These are phyloP conservation scores for Leccinellum luteum DNA, from an alignment of 768 basidiomycete species.

Conservation along the genomic window DNA sequence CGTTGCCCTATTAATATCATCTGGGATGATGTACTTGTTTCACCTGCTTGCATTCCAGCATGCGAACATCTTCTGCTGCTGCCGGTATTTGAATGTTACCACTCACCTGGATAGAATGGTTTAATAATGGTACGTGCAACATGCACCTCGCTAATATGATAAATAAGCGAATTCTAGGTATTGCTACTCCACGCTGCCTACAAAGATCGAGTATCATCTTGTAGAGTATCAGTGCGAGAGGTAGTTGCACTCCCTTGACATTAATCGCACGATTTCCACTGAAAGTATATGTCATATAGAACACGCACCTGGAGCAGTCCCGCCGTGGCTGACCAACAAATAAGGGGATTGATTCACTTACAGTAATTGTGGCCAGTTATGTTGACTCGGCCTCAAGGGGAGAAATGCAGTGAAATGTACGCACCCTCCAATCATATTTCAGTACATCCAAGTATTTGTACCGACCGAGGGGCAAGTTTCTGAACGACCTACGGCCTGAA, in stretches of 20 bases:
- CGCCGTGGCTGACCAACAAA: not conserved
- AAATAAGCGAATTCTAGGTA: not conserved
- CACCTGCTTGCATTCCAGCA: constrained; percentile 4
- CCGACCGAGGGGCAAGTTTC: not conserved
- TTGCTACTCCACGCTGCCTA: not conserved
- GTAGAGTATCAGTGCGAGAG: not conserved
- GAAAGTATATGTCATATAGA: not conserved
- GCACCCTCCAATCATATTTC: not conserved
- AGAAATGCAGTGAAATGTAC: not conserved
- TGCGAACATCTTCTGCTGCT: not conserved
- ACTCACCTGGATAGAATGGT: not conserved
- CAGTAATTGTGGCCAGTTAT: not conserved
- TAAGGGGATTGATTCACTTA: not conserved
- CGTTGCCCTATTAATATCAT: not conserved
- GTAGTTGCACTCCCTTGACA: not conserved
- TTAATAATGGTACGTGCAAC: not conserved
- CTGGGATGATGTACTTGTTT: constrained; percentile 3
- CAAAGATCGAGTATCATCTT: not conserved
- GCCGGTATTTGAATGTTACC: not conserved
- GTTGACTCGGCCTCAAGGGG: not conserved
- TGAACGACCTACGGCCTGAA: not conserved
- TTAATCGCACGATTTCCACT: not conserved
- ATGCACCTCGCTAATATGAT: not conserved
- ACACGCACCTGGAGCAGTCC: not conserved
- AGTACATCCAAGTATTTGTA: not conserved